Percentiles rank a stretch among this genome's conserved stretches.
phyloP scores from a whole-genome alignment of 2,329 filamentous ascomycete species.

The Beauveria scarabaeidicola region DNA sequence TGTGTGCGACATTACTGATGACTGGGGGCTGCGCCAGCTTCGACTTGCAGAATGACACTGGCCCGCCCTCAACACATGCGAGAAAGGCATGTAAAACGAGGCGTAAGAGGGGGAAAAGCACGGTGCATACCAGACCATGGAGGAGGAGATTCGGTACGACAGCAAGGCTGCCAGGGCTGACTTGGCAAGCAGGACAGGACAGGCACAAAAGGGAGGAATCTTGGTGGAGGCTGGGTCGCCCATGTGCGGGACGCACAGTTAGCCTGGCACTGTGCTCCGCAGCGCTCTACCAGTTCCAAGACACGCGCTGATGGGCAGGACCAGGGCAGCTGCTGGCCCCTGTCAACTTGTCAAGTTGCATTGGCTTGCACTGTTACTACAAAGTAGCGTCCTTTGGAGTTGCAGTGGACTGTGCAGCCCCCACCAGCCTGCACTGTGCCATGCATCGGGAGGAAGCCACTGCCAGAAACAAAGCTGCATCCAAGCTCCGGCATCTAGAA shows the following conservation, averaged over 20 bases:
- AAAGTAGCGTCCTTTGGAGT: background rate
- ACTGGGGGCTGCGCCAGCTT: background rate
- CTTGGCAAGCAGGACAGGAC: background rate
- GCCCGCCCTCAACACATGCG: too few relatives aligned
- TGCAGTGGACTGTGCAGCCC: background rate
- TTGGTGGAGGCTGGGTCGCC: background rate
- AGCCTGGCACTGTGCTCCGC: constrained; percentile 1
- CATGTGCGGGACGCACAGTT: background rate
- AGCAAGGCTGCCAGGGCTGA: background rate
- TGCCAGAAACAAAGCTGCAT: background rate
- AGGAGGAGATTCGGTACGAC: too few relatives aligned
- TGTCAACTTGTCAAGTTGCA: background rate
- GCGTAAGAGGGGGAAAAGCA: too few relatives aligned
- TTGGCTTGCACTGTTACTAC: background rate
- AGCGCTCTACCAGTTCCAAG: background rate
- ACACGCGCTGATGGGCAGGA: background rate
- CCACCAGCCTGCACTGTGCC: background rate
- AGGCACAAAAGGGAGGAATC: background rate
- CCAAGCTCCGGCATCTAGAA: background rate
- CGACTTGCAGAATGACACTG: background rate
- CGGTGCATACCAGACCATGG: too few relatives aligned
- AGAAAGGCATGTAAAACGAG: too few relatives aligned
- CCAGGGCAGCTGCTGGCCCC: background rate
- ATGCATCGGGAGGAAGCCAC: background rate
- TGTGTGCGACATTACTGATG: background rate